phyloP scores from a whole-genome alignment of 2,329 filamentous ascomycete genomes.

The Bimuria novae-zelandiae region DNA sequence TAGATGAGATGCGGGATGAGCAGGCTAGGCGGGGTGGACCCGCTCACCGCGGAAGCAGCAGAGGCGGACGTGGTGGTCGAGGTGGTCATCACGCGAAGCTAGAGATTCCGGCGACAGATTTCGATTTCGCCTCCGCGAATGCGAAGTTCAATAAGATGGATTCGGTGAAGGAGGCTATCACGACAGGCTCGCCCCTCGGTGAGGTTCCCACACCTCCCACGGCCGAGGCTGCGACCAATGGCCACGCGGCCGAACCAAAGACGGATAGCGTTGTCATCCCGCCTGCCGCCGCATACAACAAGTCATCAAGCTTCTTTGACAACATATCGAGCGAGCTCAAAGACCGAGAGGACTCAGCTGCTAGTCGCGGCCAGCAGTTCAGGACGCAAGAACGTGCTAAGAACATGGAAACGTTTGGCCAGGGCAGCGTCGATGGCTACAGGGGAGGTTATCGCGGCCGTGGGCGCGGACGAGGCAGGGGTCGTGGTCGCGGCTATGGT shows the following conservation, averaged over 20 bases:
- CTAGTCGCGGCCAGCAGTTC: slow-evolving; percentile 78
- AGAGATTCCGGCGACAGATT: slow-evolving; percentile 88
- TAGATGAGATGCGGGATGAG: slow-evolving; percentile 76
- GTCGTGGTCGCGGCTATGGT: slow-evolving; percentile 54
- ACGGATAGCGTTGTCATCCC: slow-evolving; percentile 54
- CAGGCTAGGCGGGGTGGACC: slow-evolving; percentile 53
- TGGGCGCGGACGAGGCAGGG: slow-evolving; percentile 74
- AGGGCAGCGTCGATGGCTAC: slow-evolving; percentile 88
- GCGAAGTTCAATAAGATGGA: slow-evolving; percentile 90
- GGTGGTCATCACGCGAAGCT: slow-evolving; percentile 66
- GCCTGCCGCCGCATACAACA: slow-evolving; percentile 72
- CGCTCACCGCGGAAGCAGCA: slow-evolving; percentile 51
- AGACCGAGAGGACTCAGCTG: slow-evolving; percentile 75
- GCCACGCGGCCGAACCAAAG: slow-evolving; percentile 36
- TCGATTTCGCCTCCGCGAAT: slow-evolving; percentile 85
- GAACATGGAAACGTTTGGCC: slow-evolving; percentile 97
- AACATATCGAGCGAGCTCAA: slow-evolving; percentile 95
- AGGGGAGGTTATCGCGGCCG: slow-evolving; percentile 78
- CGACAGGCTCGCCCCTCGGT: slow-evolving; percentile 70
- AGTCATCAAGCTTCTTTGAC: slow-evolving; percentile 90
- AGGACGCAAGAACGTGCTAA: slow-evolving; percentile 90
- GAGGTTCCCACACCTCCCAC: slow-evolving; percentile 45
- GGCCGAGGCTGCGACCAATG: slow-evolving; percentile 46
- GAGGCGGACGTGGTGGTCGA: slow-evolving; percentile 55
- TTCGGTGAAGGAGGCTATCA: slow-evolving; percentile 85